Percentiles rank a stretch among this genome's conserved stretches.
phyloP scores from a whole-genome alignment of 2,329 filamentous ascomycete species.

The Sporothrix variecibatus region DNA sequence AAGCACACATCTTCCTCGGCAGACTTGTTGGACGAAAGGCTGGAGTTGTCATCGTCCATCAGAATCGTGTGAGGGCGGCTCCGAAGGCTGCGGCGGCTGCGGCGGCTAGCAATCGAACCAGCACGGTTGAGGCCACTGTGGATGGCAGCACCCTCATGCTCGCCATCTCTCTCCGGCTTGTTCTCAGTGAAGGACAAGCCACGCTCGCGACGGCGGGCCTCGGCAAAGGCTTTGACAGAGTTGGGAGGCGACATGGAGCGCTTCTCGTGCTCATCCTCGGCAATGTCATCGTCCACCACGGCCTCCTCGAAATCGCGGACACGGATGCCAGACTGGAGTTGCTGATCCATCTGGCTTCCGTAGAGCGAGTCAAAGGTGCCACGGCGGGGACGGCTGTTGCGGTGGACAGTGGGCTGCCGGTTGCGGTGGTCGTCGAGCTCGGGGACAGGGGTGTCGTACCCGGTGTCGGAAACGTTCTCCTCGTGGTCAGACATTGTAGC shows the following conservation, averaged over 20 bases:
- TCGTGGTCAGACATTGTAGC: slow-evolving; percentile 66
- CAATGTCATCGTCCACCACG: slow-evolving; percentile 72
- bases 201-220: slow-evolving; percentile 81
- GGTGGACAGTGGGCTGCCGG: slow-evolving; percentile 62
- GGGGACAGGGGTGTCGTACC: slow-evolving; percentile 73
- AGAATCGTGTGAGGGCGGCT: slow-evolving; percentile 56
- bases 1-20: slow-evolving; percentile 90
- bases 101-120: slow-evolving; percentile 63
- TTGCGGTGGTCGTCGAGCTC: slow-evolving; percentile 87
- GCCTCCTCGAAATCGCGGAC: slow-evolving; percentile 87
- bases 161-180: slow-evolving; percentile 38
- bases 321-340: slow-evolving; percentile 43
- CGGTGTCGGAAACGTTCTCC: slow-evolving; percentile 59
- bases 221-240: slow-evolving; percentile 95
- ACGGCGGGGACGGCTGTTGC: slow-evolving; percentile 62
- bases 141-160: slow-evolving; percentile 49
- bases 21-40: slow-evolving; percentile 65
- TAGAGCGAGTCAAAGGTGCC: slow-evolving; percentile 75
- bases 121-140: slow-evolving; percentile 62
- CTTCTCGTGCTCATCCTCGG: slow-evolving; percentile 50
- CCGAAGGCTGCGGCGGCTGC: slow-evolving; percentile 54
- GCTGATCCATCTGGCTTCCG: slow-evolving; percentile 40
- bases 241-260: slow-evolving; percentile 87
- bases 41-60: slow-evolving; percentile 62
- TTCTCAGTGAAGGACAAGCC: slow-evolving; percentile 60